Evolutionary conservation across 2,329 filamentous ascomycete species (phyloP), one percentile per base, ranked within the genome.

Genomic region (Neonectria neomacrospora): DNA sequence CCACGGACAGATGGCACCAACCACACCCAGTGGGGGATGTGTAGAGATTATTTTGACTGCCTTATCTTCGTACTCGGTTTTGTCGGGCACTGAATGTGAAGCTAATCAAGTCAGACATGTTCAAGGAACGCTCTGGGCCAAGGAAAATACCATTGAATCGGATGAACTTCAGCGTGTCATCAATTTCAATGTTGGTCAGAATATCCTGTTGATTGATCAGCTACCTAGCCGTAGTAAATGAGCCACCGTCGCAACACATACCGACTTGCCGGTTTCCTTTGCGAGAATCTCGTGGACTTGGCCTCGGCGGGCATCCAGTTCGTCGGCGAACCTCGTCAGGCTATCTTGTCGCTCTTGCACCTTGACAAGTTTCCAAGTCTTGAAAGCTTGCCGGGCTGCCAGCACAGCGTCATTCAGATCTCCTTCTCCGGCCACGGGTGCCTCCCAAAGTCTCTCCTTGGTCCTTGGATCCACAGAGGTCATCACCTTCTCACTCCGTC

Each of bases 1-100:
- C 84, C 85, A 87, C 0, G 84, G 83, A 2, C 83, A 77, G 41
- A 87, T 86, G 18, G 78, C 85, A 3, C 75, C 80, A 0, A 69
- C 65, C 3, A 83, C 79, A 0, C 81, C 81, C 6, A 83, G 65
- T 0, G 81, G 81, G 2, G 52, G 22, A 7, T 67, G 53, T 5
- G 55, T 58, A 26, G 50, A 53, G 50, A 53, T 28, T 12, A 53
- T 53, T 18, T 53, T 53, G 50, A 53, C 20, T 6, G 23, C 26
- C 5, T 26, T 20, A 23, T 53, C 50, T 26, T 53, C 50, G 20
- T 26, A 41, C 34, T 53, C 12, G 6, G 26, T 32, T 18, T 53
- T 20, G 3, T 53, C 50, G n/a, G 30, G 30, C 20, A 53, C 16
- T 12, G 50, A 53, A 6, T 28, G 32, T 8, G 50, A 39, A 8